These are phyloP conservation scores for Hymenoscyphus salicellus DNA, from an alignment of 2,329 filamentous ascomycete species.

Conservation along the genomic window DNA sequence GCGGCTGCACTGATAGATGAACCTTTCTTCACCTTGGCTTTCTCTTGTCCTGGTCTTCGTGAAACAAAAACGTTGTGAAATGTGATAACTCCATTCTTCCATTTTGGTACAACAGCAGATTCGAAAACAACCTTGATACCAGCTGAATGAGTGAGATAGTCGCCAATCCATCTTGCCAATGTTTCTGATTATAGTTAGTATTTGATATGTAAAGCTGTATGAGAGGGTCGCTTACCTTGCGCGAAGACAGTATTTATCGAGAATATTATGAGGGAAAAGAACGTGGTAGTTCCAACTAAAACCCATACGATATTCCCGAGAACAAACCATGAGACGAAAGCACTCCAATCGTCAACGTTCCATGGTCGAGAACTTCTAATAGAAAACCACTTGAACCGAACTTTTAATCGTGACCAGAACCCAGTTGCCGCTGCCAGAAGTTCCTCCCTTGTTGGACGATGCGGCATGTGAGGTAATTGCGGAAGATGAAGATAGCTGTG, in stretches of 20 bases:
- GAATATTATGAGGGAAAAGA: slow-evolving; percentile 87
- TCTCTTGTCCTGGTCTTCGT: slow-evolving; percentile 76
- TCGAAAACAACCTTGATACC: slow-evolving; percentile 95
- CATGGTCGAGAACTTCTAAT: slow-evolving; percentile 91
- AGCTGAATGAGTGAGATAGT: slow-evolving; percentile 91
- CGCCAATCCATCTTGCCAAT: slow-evolving; percentile 86
- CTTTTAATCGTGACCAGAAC: slow-evolving; percentile 84
- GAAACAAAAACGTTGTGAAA: slow-evolving; percentile 98
- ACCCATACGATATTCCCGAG: slow-evolving; percentile 93
- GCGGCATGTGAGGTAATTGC: slow-evolving; percentile 66
- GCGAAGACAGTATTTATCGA: slow-evolving; percentile 95
- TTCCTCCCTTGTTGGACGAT: slow-evolving; percentile 90
- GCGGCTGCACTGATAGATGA: slow-evolving; percentile 82
- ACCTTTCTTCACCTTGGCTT: slow-evolving; percentile 85
- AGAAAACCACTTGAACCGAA: slow-evolving; percentile 96
- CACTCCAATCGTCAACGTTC: slow-evolving; percentile 94
- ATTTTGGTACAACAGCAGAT: slow-evolving; percentile 94
- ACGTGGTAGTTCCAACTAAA: slow-evolving; percentile 93
- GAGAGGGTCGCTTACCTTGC: slow-evolving; percentile 59
- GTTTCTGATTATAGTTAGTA: slow-evolving; percentile 60
- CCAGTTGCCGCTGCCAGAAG: slow-evolving; percentile 85
- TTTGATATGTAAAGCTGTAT: background rate
- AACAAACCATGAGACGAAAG: slow-evolving; percentile 92
- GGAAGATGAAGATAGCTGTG: slow-evolving; percentile 57
- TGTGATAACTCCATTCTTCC: slow-evolving; percentile 91